Percentiles rank a stretch among this genome's conserved stretches.
phyloP scores from a whole-genome alignment of 345 rosid genomes.

The Citrus hindsii region DNA sequence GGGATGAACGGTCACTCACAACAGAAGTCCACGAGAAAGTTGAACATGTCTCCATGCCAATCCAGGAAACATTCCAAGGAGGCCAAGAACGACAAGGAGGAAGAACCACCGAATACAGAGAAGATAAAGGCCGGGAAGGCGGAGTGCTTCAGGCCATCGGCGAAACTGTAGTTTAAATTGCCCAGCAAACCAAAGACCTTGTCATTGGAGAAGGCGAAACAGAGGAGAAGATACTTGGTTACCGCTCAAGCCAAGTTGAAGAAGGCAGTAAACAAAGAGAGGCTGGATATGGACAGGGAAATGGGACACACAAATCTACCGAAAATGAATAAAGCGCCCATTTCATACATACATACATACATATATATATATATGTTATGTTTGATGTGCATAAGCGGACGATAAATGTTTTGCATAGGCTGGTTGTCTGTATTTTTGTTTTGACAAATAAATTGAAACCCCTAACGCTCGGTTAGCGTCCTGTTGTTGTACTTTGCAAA shows the following conservation, averaged over 20 bases:
- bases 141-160: slow-evolving; percentile 62
- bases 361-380: no score
- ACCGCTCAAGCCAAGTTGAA: background rate
- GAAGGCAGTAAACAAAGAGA: background rate
- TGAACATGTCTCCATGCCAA: background rate
- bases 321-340: no score
- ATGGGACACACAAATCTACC: no score
- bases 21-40: slow-evolving; percentile 13
- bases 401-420: no score
- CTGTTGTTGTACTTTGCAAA: background rate
- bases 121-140: slow-evolving; percentile 12
- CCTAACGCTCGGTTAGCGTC: no score
- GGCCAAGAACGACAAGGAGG: background rate
- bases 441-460: no score
- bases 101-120: background rate
- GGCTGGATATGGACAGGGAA: background rate
- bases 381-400: no score
- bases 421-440: no score
- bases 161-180: slow-evolving; percentile 73
- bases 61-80: background rate
- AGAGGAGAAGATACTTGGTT: background rate
- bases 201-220: slow-evolving; percentile 34
- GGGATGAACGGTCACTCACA: slow-evolving; percentile 12
- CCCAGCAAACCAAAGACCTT: slow-evolving; percentile 49
- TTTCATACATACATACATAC: no score